Conservation (phyloP, 2,329 filamentous ascomycete genomes). For the Penicillium sp. region DNA sequence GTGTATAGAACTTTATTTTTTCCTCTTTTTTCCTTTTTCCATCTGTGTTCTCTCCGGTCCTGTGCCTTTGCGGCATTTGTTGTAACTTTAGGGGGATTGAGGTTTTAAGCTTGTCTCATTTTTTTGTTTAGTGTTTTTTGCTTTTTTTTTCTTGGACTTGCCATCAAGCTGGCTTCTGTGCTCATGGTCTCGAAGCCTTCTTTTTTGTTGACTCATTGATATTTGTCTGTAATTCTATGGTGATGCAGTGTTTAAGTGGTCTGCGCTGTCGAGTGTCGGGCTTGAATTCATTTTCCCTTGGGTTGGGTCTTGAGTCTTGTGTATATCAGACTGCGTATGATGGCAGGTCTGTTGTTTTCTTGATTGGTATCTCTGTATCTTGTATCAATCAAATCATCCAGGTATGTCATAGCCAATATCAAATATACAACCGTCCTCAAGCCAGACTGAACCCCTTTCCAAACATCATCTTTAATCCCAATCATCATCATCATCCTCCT, state of each 20-base stretch:
- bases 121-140: constrained; percentile 23
- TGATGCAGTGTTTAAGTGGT: constrained; percentile 38
- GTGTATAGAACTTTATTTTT: constrained; percentile 44
- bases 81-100: constrained; percentile 36
- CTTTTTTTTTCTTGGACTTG: constrained; percentile 5
- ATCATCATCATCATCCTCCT: constrained; percentile 50
- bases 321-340: neutral
- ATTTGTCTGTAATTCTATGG: constrained; percentile 44
- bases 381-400: neutral
- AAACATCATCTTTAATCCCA: no score
- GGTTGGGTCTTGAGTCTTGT: neutral
- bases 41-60: constrained; percentile 8
- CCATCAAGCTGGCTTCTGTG: constrained; percentile 31
- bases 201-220: constrained; percentile 18
- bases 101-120: constrained; percentile 19
- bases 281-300: constrained; percentile 25
- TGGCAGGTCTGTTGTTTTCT: neutral
- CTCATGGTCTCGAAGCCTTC: constrained; percentile 25
- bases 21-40: constrained; percentile 30
- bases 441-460: no score
- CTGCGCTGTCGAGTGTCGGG: constrained; percentile 21
- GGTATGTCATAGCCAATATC: constrained; percentile 1
- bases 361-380: neutral
- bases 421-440: no score
- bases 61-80: constrained; percentile 35